Evolutionary conservation across 495 filamentous ascomycete genomes (phyloP).

Genomic region (Penicillium cinerascens): DNA sequence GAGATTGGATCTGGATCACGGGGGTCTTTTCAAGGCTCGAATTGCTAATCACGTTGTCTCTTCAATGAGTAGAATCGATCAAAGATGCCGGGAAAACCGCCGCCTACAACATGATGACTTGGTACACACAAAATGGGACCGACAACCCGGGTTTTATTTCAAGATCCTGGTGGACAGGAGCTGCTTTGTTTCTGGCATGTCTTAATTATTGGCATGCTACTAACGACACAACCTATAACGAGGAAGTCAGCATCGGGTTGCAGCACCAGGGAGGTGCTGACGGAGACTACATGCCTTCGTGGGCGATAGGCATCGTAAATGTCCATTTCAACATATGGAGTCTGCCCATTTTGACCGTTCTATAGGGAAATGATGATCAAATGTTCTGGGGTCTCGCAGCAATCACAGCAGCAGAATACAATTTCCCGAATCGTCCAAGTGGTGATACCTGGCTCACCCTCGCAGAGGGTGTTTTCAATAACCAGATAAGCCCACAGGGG

Average conservation of each 20-base stretch:
- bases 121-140: constrained; percentile 55
- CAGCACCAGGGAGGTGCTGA: constrained; percentile 58
- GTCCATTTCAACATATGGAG: not conserved
- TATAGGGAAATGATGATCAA: constrained; percentile 62
- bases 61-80: constrained; percentile 35
- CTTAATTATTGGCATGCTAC: constrained; percentile 74
- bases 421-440: constrained; percentile 56
- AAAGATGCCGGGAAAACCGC: constrained; percentile 51
- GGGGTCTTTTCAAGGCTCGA: too few species aligned
- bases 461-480: constrained; percentile 54
- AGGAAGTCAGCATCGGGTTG: constrained; percentile 54
- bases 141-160: constrained; percentile 38
- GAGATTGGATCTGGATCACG: not conserved
- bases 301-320: not conserved
- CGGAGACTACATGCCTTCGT: constrained; percentile 56
- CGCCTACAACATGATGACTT: constrained; percentile 55
- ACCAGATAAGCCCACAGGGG: constrained; percentile 31
- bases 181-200: constrained; percentile 61
- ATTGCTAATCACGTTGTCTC: not conserved
- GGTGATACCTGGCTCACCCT: constrained; percentile 58
- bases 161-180: constrained; percentile 61
- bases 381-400: constrained; percentile 72
- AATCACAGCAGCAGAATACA: constrained; percentile 64
- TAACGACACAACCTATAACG: constrained; percentile 63
- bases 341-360: not conserved